phyloP scores from a whole-genome alignment of 768 basidiomycete genomes.

The Leucosporidium creatinivorum region DNA sequence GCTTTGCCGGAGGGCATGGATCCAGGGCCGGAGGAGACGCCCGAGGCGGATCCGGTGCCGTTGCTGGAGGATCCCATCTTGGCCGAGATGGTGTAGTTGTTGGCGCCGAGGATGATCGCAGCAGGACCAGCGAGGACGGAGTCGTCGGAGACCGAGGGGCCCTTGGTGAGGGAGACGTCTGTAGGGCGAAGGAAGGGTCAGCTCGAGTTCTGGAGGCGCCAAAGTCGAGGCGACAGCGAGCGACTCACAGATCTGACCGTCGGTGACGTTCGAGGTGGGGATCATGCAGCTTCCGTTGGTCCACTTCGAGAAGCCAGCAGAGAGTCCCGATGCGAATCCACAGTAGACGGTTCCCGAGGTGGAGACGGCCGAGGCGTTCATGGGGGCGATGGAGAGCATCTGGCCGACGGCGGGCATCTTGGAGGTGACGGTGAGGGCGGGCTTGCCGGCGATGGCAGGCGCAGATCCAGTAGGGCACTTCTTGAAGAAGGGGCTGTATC shows the following conservation, averaged over 20 bases:
- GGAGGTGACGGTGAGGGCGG: slow-evolving; percentile 45
- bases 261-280: slow-evolving; percentile 5
- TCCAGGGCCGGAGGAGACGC: not conserved
- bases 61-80: not conserved
- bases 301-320: slow-evolving; percentile 18
- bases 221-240: no score
- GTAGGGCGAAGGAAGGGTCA: no score
- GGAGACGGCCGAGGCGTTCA: slow-evolving; percentile 11
- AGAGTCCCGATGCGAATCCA: slow-evolving; percentile 27
- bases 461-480: slow-evolving; percentile 52
- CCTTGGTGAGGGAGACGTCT: slow-evolving; percentile 18
- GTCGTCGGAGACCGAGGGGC: slow-evolving; percentile 12
- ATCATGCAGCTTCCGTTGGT: slow-evolving; percentile 10
- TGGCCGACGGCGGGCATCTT: slow-evolving; percentile 39
- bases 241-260: not conserved
- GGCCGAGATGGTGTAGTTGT: slow-evolving; percentile 3
- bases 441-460: slow-evolving; percentile 48
- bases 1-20: not conserved
- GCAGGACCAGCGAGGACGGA: slow-evolving; percentile 22
- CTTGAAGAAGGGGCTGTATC: slow-evolving; percentile 43
- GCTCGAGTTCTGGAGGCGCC: no score
- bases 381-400: slow-evolving; percentile 33
- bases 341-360: slow-evolving; percentile 13
- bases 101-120: slow-evolving; percentile 8
- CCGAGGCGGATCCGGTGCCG: not conserved